phyloP scores from a whole-genome alignment of 805 yeast genomes.

The Danielia oregonensis region DNA sequence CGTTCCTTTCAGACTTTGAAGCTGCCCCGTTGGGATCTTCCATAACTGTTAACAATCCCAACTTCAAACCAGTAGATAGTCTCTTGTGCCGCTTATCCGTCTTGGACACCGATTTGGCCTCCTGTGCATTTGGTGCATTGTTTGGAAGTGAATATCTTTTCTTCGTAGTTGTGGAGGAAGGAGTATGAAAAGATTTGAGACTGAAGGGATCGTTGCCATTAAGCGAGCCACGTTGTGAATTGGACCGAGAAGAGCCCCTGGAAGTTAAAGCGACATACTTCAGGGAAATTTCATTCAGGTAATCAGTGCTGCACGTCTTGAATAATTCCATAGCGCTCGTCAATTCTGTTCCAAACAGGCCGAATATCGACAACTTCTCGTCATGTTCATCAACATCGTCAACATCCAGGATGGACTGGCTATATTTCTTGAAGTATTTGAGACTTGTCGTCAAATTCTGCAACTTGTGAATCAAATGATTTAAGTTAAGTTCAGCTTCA shows the following conservation, averaged over 20 bases:
- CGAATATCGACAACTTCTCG: slow-evolving; percentile 35
- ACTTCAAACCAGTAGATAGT: slow-evolving; percentile 34
- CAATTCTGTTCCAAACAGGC: slow-evolving; percentile 33
- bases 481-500: slow-evolving; percentile 16
- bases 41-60: slow-evolving; percentile 37
- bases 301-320: slow-evolving; percentile 25
- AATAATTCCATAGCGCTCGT: slow-evolving; percentile 26
- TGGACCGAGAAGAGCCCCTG: slow-evolving; percentile 13
- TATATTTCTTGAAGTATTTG: slow-evolving; percentile 35
- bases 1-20: neutral
- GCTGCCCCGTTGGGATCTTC: slow-evolving; percentile 28
- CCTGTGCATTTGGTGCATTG: too few species aligned
- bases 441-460: slow-evolving; percentile 31
- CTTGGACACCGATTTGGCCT: neutral
- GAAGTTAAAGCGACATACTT: slow-evolving; percentile 3
- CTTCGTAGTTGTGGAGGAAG: slow-evolving; percentile 18
- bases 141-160: slow-evolving; percentile 21
- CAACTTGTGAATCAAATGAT: slow-evolving; percentile 27
- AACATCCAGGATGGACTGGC: slow-evolving; percentile 24
- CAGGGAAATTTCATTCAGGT: slow-evolving; percentile 16
- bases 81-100: slow-evolving; percentile 26
- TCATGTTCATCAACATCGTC: slow-evolving; percentile 29
- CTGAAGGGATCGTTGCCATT: slow-evolving; percentile 10
- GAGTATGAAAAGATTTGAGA: slow-evolving; percentile 35
- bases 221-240: slow-evolving; percentile 18